These are phyloP conservation scores for Verticillium albo-atrum DNA, from an alignment of 2,329 filamentous ascomycete species.

Conservation along the genomic window DNA sequence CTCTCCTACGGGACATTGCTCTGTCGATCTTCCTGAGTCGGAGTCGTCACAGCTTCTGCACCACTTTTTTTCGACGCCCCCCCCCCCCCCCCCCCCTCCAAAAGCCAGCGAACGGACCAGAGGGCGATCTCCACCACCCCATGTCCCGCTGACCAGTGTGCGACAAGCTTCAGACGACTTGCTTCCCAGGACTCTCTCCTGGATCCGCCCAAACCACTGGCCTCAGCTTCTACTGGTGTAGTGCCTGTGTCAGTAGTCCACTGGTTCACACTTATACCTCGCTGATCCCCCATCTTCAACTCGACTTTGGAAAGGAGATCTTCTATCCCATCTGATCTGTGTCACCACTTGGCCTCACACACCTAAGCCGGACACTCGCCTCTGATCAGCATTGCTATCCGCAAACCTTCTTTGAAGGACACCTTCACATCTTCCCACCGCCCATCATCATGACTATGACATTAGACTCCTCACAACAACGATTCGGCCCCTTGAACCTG, in stretches of 20 bases:
- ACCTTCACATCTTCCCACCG: slow-evolving; percentile 1
- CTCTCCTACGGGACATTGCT: slow-evolving; percentile 45
- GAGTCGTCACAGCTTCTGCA: slow-evolving; percentile 44
- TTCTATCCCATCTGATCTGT: slow-evolving; percentile 26
- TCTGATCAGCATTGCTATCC: slow-evolving; percentile 45
- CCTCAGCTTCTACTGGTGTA: slow-evolving; percentile 26
- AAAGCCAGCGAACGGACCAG: slow-evolving; percentile 17
- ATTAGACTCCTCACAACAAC: slow-evolving; percentile 82
- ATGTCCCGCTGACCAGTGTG: slow-evolving; percentile 36
- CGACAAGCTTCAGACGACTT: slow-evolving; percentile 37
- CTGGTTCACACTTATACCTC: slow-evolving; percentile 30
- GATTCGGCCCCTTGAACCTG: slow-evolving; percentile 74
- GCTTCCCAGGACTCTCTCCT: slow-evolving; percentile 16
- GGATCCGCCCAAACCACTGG: slow-evolving; percentile 31
- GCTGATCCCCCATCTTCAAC: slow-evolving; percentile 48
- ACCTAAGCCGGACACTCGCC: slow-evolving; percentile 38
- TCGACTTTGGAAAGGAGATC: slow-evolving; percentile 19
- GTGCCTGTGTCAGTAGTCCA: slow-evolving; percentile 13
- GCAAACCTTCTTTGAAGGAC: slow-evolving; percentile 15
- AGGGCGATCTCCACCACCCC: slow-evolving; percentile 25
- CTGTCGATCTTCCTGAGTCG: slow-evolving; percentile 50
- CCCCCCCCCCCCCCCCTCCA: not conserved
- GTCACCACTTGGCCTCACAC: slow-evolving; percentile 34
- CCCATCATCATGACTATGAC: slow-evolving; percentile 81
- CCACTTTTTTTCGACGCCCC: not conserved